Evolutionary conservation across 2,329 filamentous ascomycete genomes (phyloP).

Genomic region (Pleoardoris graminearum): DNA sequence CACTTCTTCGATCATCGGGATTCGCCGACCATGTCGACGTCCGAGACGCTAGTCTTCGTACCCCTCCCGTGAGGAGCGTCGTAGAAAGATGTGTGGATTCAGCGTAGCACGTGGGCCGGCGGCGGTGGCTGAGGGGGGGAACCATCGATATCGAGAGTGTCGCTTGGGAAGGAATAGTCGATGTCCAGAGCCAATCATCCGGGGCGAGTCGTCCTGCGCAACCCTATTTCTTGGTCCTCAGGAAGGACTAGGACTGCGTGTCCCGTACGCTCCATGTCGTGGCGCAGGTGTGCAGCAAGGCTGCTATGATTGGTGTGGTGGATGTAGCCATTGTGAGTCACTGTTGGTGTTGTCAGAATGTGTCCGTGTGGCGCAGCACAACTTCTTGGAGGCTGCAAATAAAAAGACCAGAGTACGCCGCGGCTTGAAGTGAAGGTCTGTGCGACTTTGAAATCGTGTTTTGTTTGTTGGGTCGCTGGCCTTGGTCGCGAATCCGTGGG

Average conservation of each 20-base stretch:
- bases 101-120: constrained; percentile 5
- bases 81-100: constrained; percentile 1
- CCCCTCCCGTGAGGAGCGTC: not conserved
- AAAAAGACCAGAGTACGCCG: not conserved
- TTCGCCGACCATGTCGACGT: not conserved
- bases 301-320: not conserved
- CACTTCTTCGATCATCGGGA: not conserved
- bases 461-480: no score
- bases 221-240: constrained; percentile 5
- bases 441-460: no score
- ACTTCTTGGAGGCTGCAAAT: not conserved
- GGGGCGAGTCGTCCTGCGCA: constrained; percentile 4
- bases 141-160: constrained; percentile 2
- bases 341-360: not conserved
- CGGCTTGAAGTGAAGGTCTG: not conserved
- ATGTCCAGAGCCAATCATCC: constrained; percentile 7
- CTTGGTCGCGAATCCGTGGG: no score
- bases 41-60: not conserved
- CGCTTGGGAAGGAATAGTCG: constrained; percentile 1
- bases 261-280: not conserved
- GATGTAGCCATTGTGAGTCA: not conserved
- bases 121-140: constrained; percentile 2
- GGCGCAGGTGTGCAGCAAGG: not conserved
- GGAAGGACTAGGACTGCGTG: not conserved
- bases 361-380: constrained; percentile 3